Evolutionary conservation across 805 yeast species (phyloP).

Genomic region (Sugiyamaella boreocaroliniensis): DNA sequence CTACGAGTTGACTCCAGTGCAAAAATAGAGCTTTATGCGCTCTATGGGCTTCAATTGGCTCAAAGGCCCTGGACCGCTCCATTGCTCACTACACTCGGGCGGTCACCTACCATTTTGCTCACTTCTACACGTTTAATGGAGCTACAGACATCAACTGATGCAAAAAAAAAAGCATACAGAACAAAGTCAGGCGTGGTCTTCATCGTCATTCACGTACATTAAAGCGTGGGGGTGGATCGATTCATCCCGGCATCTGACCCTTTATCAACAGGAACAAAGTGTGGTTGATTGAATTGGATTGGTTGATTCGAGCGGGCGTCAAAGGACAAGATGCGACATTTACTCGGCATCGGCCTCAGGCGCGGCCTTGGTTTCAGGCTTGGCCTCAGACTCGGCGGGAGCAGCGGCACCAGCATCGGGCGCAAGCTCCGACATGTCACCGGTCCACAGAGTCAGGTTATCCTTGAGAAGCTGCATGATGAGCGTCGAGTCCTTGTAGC

Average conservation of each 20-base stretch:
- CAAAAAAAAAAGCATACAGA: neutral
- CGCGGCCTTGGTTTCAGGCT: constrained; percentile 20
- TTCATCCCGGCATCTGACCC: neutral
- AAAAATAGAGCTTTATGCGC: too few relatives aligned
- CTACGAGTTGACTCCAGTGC: too few relatives aligned
- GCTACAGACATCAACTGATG: neutral
- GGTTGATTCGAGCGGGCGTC: neutral
- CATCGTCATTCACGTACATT: neutral
- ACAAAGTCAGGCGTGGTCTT: neutral
- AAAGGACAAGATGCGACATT: neutral
- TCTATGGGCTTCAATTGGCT: too few relatives aligned
- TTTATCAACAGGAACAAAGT: too few relatives aligned
- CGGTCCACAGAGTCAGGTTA: constrained; percentile 88
- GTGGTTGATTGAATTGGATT: too few relatives aligned
- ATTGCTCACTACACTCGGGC: too few relatives aligned
- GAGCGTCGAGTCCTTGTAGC: constrained; percentile 96
- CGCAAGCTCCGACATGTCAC: constrained; percentile 25
- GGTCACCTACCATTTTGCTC: too few relatives aligned
- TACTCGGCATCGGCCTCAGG: constrained; percentile 15
- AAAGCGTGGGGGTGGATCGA: neutral
- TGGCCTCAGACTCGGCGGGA: constrained; percentile 16
- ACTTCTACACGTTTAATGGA: neutral
- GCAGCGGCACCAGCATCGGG: constrained; percentile 20
- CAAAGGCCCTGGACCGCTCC: too few relatives aligned
- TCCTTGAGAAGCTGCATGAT: constrained; percentile 99